Evolutionary conservation across 371 early-diverging fungal species (phyloP).

Genomic region (Batrachochytrium dendrobatidis): DNA sequence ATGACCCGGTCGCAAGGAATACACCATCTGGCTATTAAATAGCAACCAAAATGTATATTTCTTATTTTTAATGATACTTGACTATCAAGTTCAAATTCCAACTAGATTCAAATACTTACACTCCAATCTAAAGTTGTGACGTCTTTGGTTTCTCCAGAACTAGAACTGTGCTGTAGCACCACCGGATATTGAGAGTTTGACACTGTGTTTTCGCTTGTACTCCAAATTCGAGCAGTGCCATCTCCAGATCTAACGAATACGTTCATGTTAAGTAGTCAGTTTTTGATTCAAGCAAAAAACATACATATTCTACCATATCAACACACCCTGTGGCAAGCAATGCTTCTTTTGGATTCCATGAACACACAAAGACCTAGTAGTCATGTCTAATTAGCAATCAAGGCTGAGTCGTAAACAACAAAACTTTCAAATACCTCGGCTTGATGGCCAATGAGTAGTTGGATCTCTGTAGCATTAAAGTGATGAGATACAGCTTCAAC

Average conservation of each 20-base stretch:
- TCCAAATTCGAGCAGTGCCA: conserved; percentile 81
- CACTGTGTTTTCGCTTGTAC: conserved; percentile 15
- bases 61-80: too few species aligned
- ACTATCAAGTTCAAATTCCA: too few species aligned
- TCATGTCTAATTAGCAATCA: not conserved
- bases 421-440: too few species aligned
- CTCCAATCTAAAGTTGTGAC: conserved; percentile 91
- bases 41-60: not conserved
- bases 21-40: conserved; percentile 61
- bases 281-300: not conserved
- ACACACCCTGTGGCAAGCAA: conserved; percentile 74
- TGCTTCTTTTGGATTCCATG: conserved; percentile 74
- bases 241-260: conserved; percentile 56
- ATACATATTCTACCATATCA: not conserved
- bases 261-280: not conserved
- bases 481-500: too few species aligned
- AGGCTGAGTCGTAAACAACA: not conserved
- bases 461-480: too few species aligned
- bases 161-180: conserved; percentile 1
- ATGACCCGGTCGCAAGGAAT: conserved; percentile 83
- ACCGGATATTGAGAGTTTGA: not conserved
- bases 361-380: conserved; percentile 62
- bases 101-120: conserved; percentile 43
- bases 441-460: too few species aligned
- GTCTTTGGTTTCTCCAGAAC: conserved; percentile 47